Percentiles rank a stretch among this genome's conserved stretches.
Conservation (phyloP, 2,329 filamentous ascomycete genomes). For the Hypoxylon sp. region DNA sequence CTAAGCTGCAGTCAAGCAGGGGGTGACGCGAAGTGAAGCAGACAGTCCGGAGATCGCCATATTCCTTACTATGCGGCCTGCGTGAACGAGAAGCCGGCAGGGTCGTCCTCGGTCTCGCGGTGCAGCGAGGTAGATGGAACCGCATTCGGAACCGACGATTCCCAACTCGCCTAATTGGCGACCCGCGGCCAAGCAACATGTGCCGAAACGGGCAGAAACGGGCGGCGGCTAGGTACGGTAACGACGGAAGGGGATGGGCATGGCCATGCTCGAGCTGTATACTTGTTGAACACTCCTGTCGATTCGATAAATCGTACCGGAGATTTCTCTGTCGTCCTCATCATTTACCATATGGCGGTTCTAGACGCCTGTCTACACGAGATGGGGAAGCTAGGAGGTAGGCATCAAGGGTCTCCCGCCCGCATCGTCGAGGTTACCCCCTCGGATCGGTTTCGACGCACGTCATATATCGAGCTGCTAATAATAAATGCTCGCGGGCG, state of each 20-base stretch:
- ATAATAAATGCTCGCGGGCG: background rate
- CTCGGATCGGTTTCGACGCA: background rate
- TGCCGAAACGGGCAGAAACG: background rate
- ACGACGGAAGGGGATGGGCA: background rate
- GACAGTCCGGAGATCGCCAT: background rate
- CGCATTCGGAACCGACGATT: constrained; percentile 1
- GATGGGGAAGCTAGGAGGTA: too few relatives aligned
- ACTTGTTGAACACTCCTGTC: too few relatives aligned
- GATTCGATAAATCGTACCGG: too few relatives aligned
- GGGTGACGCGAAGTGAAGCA: too few relatives aligned
- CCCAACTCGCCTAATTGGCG: background rate
- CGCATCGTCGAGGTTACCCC: background rate
- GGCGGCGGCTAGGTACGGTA: background rate
- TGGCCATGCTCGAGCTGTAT: too few relatives aligned
- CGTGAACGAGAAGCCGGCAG: background rate
- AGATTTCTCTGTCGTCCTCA: too few relatives aligned
- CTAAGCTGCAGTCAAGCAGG: too few relatives aligned
- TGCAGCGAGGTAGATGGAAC: too few relatives aligned
- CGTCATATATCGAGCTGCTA: background rate
- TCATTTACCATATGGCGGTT: too few relatives aligned
- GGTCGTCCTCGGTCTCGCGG: too few relatives aligned
- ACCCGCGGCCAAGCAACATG: background rate
- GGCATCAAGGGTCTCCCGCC: background rate
- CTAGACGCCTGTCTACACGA: too few relatives aligned
- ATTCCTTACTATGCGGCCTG: background rate